Conservation (phyloP, 306 rosid genomes). For the Begonia loranthoides region DNA sequence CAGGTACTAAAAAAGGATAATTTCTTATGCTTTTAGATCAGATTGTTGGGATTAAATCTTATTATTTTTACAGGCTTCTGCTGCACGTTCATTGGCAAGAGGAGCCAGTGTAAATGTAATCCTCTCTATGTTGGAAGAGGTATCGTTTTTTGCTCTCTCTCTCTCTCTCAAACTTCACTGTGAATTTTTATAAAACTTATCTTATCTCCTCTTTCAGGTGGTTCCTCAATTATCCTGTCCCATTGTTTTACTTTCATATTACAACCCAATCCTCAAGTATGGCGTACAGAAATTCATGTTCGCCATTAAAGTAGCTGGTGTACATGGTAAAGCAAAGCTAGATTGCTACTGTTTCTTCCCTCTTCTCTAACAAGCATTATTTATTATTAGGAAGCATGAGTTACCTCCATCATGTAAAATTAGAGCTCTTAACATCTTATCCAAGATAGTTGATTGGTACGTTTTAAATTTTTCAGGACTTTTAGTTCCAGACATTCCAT, state of each 20-base stretch:
- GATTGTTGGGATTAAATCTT: background rate
- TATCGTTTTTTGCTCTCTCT: slow-evolving; percentile 9
- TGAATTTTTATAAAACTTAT: no score
- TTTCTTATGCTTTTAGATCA: background rate
- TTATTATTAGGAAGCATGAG: no score
- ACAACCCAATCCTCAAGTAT: slow-evolving; percentile 85
- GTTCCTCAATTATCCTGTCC: slow-evolving; percentile 79
- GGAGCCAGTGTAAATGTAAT: slow-evolving; percentile 64
- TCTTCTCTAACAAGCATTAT: no score
- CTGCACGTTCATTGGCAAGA: slow-evolving; percentile 71
- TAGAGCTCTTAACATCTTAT: background rate
- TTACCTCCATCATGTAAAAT: background rate
- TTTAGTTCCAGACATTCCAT: slow-evolving; percentile 89
- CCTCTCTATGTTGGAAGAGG: slow-evolving; percentile 79
- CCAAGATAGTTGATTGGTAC: background rate
- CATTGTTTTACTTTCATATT: slow-evolving; percentile 72
- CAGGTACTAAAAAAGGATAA: slow-evolving; percentile 36
- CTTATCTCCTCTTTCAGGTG: slow-evolving; percentile 27
- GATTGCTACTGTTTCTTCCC: no score
- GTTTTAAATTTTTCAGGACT: slow-evolving; percentile 38
- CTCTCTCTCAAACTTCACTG: no score
- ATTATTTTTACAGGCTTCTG: slow-evolving; percentile 62
- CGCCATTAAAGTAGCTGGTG: slow-evolving; percentile 46
- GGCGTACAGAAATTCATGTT: slow-evolving; percentile 67
- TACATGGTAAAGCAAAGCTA: slow-evolving; percentile 63